Conservation (phyloP, 148 eudicot species). For the Polygonum aviculare region DNA sequence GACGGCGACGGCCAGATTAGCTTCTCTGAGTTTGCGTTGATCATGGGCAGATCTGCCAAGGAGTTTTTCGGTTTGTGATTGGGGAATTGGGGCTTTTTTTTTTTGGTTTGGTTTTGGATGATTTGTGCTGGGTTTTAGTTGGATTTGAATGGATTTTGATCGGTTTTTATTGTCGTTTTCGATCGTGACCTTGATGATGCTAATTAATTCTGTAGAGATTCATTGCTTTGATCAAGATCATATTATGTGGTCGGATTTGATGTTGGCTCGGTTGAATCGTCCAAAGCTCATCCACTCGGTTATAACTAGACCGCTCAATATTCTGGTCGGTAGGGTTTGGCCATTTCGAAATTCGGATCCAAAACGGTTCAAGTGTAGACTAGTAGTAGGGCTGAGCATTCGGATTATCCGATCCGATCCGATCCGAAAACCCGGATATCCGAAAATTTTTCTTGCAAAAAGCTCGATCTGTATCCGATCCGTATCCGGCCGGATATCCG, state of each 20-base stretch:
- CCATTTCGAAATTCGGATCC: too few species aligned
- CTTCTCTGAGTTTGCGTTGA: slow-evolving; percentile 31
- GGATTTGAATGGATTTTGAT: not conserved
- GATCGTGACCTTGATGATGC: not conserved
- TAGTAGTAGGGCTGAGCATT: too few species aligned
- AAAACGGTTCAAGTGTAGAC: too few species aligned
- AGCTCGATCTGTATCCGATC: too few species aligned
- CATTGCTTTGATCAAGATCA: not conserved
- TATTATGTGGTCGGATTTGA: not conserved
- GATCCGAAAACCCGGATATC: too few species aligned
- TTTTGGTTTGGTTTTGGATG: not conserved
- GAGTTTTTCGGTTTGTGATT: slow-evolving; percentile 21
- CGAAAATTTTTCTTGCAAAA: too few species aligned
- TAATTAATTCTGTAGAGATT: not conserved
- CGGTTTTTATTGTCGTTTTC: not conserved
- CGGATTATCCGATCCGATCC: too few species aligned
- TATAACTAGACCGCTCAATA: too few species aligned
- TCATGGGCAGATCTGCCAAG: slow-evolving; percentile 36
- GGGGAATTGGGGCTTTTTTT: not conserved
- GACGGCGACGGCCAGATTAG: slow-evolving; percentile 8
- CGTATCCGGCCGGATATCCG: too few species aligned
- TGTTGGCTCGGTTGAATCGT: not conserved
- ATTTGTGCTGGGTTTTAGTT: not conserved
- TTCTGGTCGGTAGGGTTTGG: too few species aligned
- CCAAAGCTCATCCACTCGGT: not conserved